phyloP scores from a whole-genome alignment of 164 flowering plant genomes.

The grape (Vitis vinifera) region ASM3070453v1 NC_081816.1:17864001-17864500 shows the following conservation, averaged over 20 bases:
- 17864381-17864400: slow-evolving; percentile 12
- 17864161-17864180: slow-evolving; percentile 42
- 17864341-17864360: slow-evolving; percentile 15
- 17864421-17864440: slow-evolving; percentile 17
- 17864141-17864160: slow-evolving; percentile 48
- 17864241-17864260: slow-evolving; percentile 27
- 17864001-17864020: too few relatives aligned
- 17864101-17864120: slow-evolving; percentile 55
- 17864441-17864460: slow-evolving; percentile 3
- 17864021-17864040: too few relatives aligned
- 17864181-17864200: slow-evolving; percentile 20
- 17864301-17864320: slow-evolving; percentile 1
- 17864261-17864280: slow-evolving; percentile 38
- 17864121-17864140: slow-evolving; percentile 52
- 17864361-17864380: slow-evolving; percentile 19
- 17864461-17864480: slow-evolving; percentile 1
- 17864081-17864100: slow-evolving; percentile 32
- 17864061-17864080: slow-evolving; percentile 23
- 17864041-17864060: too few relatives aligned
- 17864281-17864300: slow-evolving; percentile 61
- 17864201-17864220: slow-evolving; percentile 24
- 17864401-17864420: slow-evolving; percentile 2
- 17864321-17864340: slow-evolving; percentile 15
- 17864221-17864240: slow-evolving; percentile 24
- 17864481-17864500: too few relatives aligned